Evolutionary conservation across 2,329 filamentous ascomycete species (phyloP), one percentile per base, ranked within the genome.

Genomic region (Tolypocladium paradoxum): DNA sequence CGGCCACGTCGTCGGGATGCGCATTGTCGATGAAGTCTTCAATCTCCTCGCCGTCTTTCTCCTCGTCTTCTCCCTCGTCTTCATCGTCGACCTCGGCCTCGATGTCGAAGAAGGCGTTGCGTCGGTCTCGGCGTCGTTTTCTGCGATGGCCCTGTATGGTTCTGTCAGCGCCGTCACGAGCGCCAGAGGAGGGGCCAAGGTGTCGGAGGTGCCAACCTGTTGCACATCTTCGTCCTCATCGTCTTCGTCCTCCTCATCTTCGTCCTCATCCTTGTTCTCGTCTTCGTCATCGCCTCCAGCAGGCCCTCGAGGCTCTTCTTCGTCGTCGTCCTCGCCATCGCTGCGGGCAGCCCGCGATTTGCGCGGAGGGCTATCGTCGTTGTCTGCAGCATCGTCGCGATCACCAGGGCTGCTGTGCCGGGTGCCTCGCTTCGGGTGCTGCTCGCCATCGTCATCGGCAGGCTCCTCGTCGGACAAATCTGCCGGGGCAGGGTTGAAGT

Each of bases 11-110:
- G 68, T 96, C 91, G 7, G 89, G 89, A 67, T 97, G 90, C 58
- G 88, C 88, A 67, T 95, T 88, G 60, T 90, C 88, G 65, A 90
- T 90, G 66, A 93, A 90, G 60, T 88, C 87, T 54, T 90, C 90
- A 51, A 85, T 83, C 60, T 86, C 90, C 61, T 90, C 85, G 55
- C 88, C 83, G 52, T 95, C 90, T 61, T 95, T 90, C 61, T 96
- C 92, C 50, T 95, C 90, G 58, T 95, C 90, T 56, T 88, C 88
- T 60, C 81, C 85, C 60, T 90, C 88, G 62, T 96, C 90, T 62
- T 95, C 90, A 58, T 95, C 93, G 65, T 97, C 93, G 61, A 99
- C 93, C 73, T 96, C 93, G 68, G 93, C 93, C 77, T 99, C 93
- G 64, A 92, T 89, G 83, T 99, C 93, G 73, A 99, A 84, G 82